Conservation (phyloP, 1,284 basidiomycete genomes). For the Abortiporus biennis region DNA sequence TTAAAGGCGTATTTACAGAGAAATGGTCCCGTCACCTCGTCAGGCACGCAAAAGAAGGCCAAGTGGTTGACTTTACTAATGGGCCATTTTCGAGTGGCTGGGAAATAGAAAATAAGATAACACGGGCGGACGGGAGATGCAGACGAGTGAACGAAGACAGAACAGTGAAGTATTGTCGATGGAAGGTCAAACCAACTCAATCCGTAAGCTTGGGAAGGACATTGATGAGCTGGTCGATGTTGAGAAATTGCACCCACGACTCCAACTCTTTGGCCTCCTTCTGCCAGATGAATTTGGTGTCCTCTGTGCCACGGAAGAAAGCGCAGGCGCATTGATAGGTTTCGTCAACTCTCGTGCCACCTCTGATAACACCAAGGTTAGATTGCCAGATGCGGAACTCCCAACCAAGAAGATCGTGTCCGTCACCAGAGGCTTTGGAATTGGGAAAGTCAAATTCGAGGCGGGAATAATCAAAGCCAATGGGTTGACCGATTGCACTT, state of each 20-base stretch:
- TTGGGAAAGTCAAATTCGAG: conserved; percentile 72
- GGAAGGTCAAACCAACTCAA: too few species aligned
- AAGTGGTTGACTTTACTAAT: too few species aligned
- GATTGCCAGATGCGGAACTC: conserved; percentile 76
- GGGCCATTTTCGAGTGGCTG: too few species aligned
- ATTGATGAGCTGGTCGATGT: conserved; percentile 72
- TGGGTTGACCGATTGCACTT: conserved; percentile 72
- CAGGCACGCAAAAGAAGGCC: too few species aligned
- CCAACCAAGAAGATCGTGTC: conserved; percentile 65
- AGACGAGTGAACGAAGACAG: conserved; percentile 1
- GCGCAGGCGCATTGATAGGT: conserved; percentile 69
- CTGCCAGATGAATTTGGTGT: conserved; percentile 67
- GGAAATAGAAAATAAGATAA: not conserved
- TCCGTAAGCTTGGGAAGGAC: conserved; percentile 68
- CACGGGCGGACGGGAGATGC: not conserved
- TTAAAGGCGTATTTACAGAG: too few species aligned
- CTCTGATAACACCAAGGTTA: conserved; percentile 57
- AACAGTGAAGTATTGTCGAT: too few species aligned
- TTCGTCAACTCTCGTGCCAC: conserved; percentile 41
- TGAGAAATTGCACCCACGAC: conserved; percentile 76
- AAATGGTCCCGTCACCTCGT: too few species aligned
- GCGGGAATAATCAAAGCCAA: conserved; percentile 73
- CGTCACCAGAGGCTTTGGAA: conserved; percentile 56
- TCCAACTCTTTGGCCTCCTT: conserved; percentile 58
- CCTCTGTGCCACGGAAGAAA: conserved; percentile 61